These are phyloP conservation scores for Penicillium angulare DNA, from an alignment of 495 filamentous ascomycete genomes.

Conservation along the genomic window DNA sequence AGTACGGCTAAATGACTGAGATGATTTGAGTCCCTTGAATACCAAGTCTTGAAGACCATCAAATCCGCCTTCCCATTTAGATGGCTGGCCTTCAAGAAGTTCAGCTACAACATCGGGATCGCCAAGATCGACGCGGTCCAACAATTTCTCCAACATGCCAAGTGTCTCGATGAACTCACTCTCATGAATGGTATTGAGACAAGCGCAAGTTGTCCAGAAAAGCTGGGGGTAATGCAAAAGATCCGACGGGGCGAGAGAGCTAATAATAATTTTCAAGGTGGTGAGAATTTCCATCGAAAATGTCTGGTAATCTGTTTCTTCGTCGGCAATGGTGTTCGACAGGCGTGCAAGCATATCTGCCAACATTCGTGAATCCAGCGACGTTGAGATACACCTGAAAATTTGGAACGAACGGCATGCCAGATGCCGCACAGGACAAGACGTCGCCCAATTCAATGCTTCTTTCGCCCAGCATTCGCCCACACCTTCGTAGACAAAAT, in stretches of 20 bases:
- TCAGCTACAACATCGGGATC: slow-evolving; percentile 63
- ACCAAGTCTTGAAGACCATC: slow-evolving; percentile 82
- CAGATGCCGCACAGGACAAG: slow-evolving; percentile 91
- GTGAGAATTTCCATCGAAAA: slow-evolving; percentile 98
- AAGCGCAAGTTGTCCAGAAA: slow-evolving; percentile 97
- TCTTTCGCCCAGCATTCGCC: slow-evolving; percentile 87
- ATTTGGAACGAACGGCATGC: slow-evolving; percentile 97
- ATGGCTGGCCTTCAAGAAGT: slow-evolving; percentile 74
- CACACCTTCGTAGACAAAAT: slow-evolving; percentile 78
- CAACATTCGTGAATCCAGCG: slow-evolving; percentile 87
- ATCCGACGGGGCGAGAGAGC: slow-evolving; percentile 73
- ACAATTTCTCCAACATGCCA: slow-evolving; percentile 84
- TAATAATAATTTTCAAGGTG: slow-evolving; percentile 85
- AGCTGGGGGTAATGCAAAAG: slow-evolving; percentile 85
- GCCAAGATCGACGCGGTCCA: slow-evolving; percentile 79
- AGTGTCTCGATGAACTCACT: slow-evolving; percentile 89
- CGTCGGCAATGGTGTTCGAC: slow-evolving; percentile 93
- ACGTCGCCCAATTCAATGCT: slow-evolving; percentile 91
- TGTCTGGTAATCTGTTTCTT: slow-evolving; percentile 85
- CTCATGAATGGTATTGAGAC: slow-evolving; percentile 92
- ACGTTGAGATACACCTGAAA: slow-evolving; percentile 88
- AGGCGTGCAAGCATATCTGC: slow-evolving; percentile 92
- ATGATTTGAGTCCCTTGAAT: slow-evolving; percentile 91
- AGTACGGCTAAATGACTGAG: slow-evolving; percentile 70
- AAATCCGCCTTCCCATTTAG: slow-evolving; percentile 86